These are phyloP conservation scores for Trichothecium roseum DNA, from an alignment of 2,329 filamentous ascomycete genomes.

Conservation along the genomic window DNA sequence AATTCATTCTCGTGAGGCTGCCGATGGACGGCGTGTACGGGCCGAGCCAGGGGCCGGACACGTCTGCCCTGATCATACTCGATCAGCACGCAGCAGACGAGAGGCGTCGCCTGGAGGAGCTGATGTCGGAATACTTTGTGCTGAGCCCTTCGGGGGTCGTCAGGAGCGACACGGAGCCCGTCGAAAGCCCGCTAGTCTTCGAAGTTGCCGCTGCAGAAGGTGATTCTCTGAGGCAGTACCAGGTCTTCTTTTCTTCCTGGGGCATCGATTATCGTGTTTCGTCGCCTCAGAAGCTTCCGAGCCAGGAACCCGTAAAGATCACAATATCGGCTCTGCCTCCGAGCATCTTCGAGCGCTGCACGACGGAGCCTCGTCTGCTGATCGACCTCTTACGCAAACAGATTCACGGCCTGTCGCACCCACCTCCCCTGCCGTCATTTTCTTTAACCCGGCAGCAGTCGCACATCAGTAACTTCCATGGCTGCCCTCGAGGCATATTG, in stretches of 20 bases:
- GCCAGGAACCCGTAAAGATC: slow-evolving; percentile 18
- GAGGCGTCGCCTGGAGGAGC: slow-evolving; percentile 63
- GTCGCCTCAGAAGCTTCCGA: too few species aligned
- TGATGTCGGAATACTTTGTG: slow-evolving; percentile 48
- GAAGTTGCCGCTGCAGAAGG: slow-evolving; percentile 53
- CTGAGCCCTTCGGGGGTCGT: slow-evolving; percentile 2
- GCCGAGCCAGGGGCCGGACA: not conserved
- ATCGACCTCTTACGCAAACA: slow-evolving; percentile 67
- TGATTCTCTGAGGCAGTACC: slow-evolving; percentile 42
- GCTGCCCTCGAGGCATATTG: slow-evolving; percentile 64
- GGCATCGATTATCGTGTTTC: slow-evolving; percentile 60
- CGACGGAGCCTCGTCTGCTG: slow-evolving; percentile 58
- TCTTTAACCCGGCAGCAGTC: too few species aligned
- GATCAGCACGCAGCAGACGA: slow-evolving; percentile 97
- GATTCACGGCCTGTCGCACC: slow-evolving; percentile 54
- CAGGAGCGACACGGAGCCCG: slow-evolving; percentile 18
- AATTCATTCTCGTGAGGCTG: slow-evolving; percentile 71
- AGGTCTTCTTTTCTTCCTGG: slow-evolving; percentile 57
- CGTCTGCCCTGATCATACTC: slow-evolving; percentile 59
- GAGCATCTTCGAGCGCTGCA: slow-evolving; percentile 67
- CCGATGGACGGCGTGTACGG: slow-evolving; percentile 10
- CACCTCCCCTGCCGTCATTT: slow-evolving; percentile 4
- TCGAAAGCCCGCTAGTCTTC: slow-evolving; percentile 51
- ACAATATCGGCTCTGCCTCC: slow-evolving; percentile 53
- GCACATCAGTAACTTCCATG: slow-evolving; percentile 56